Evolutionary conservation across 1,284 basidiomycete species (phyloP), one percentile per base, ranked within the genome.

Genomic region (Sporisorium sorghi): DNA sequence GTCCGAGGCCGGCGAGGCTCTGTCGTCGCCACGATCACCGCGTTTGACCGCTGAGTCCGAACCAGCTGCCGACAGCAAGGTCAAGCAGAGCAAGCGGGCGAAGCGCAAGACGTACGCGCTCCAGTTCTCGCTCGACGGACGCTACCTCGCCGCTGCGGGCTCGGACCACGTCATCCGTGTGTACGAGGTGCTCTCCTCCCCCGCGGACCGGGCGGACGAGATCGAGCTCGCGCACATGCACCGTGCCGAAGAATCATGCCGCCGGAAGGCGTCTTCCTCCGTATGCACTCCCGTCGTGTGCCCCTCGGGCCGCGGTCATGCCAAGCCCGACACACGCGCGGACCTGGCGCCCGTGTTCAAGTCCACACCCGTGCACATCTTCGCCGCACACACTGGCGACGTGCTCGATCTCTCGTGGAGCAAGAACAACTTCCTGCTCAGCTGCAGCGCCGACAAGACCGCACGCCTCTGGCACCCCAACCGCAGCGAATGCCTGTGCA

Each of bases 401-500:
- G 80, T 86, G 1, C 42, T 86, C 19, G 84, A 85, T 57, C 58
- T 86, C 14, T 80, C 78, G 19, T 86, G 85, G 85, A 84, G 82
- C 68, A 86, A 85, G 77, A 85, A 85, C 76, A 83, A 83, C 67
- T 86, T 86, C 59, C 73, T 86, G 10, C 74, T 85, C 17, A 80
- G 78, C 9, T 80, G 81, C n/a, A 78, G 78, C 46, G 85, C 84
- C 81, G 85, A 86, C 70, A 85, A 85, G 79, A 85, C 84, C 1
- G 85, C 84, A 0, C 65, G 83, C 37, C 70, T 86, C 14, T 86
- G 85, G 85, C 85, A 86, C 65, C 70, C 85, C 5, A 77, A 81
- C 17, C 66, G 82, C 9, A 53, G 53, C 15, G 82, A 83, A 24
- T 85, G 83, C 57, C 69, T 86, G 5, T 83, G 84, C 56, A 80